phyloP scores from a whole-genome alignment of 495 filamentous ascomycete species.

The Podospora sp. region DNA sequence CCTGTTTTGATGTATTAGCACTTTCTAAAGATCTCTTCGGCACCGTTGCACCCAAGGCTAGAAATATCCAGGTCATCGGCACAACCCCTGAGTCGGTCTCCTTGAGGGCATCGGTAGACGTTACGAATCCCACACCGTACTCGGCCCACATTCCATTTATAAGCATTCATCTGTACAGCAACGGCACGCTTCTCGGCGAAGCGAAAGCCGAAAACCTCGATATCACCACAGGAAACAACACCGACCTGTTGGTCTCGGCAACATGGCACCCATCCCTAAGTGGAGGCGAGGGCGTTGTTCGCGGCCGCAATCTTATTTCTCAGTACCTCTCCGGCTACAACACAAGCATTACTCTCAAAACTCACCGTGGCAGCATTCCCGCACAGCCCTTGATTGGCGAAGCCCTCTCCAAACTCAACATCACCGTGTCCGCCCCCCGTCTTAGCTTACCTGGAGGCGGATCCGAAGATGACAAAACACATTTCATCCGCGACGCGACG shows the following conservation, averaged over 20 bases:
- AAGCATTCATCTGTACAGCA: conserved; percentile 73
- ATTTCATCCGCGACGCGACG: conserved; percentile 83
- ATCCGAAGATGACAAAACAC: conserved; percentile 50
- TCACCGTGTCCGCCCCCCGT: conserved; percentile 70
- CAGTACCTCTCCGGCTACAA: conserved; percentile 88
- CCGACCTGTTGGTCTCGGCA: conserved; percentile 66
- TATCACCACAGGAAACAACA: conserved; percentile 70
- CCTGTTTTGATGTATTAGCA: conserved; percentile 33
- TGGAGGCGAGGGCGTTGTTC: conserved; percentile 58
- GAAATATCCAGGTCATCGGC: conserved; percentile 63
- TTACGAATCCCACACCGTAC: conserved; percentile 89
- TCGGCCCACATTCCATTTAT: conserved; percentile 76
- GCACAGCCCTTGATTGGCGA: conserved; percentile 69
- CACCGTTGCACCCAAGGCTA: conserved; percentile 61
- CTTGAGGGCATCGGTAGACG: conserved; percentile 68
- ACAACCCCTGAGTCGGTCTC: conserved; percentile 70
- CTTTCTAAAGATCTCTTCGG: conserved; percentile 45
- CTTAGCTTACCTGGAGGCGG: conserved; percentile 54
- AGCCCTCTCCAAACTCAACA: conserved; percentile 66
- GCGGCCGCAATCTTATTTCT: conserved; percentile 74
- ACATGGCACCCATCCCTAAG: conserved; percentile 72
- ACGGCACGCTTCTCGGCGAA: conserved; percentile 74
- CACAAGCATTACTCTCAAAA: conserved; percentile 71
- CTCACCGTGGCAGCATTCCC: conserved; percentile 72
- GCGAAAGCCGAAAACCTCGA: conserved; percentile 62